These are phyloP conservation scores for Phytophthora sp. DNA, from an alignment of 352 stramenopile genomes.

Conservation along the genomic window DNA sequence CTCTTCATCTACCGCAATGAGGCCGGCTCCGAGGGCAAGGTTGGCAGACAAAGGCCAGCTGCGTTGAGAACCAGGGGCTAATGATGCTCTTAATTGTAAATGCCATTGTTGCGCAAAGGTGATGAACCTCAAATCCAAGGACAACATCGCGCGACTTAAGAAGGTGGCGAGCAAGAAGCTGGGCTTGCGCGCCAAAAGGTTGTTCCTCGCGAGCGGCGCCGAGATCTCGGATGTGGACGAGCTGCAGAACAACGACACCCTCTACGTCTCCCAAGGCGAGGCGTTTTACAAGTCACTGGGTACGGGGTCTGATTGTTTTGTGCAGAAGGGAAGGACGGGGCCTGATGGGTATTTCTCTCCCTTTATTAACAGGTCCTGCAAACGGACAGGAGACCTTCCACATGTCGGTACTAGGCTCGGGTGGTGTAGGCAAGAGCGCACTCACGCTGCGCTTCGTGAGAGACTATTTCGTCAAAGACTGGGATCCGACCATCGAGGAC, in stretches of 20 bases:
- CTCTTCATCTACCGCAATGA: slow-evolving; percentile 91
- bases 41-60: slow-evolving; percentile 17
- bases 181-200: slow-evolving; percentile 70
- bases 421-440: slow-evolving; percentile 91
- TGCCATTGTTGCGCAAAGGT: slow-evolving; percentile 60
- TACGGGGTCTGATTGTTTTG: slow-evolving; percentile 12
- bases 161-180: slow-evolving; percentile 89
- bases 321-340: background rate
- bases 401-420: slow-evolving; percentile 87
- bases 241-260: slow-evolving; percentile 90
- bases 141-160: slow-evolving; percentile 79
- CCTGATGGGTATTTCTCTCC: background rate
- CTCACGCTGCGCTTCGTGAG: slow-evolving; percentile 90
- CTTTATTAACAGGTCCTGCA: slow-evolving; percentile 40
- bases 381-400: slow-evolving; percentile 87
- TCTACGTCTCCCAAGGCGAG: slow-evolving; percentile 87
- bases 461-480: slow-evolving; percentile 92
- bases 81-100: slow-evolving; percentile 11
- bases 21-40: slow-evolving; percentile 80
- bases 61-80: background rate
- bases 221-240: slow-evolving; percentile 89
- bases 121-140: slow-evolving; percentile 80
- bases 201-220: slow-evolving; percentile 81
- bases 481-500: slow-evolving; percentile 93
- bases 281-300: slow-evolving; percentile 83